Evolutionary conservation across 2,329 filamentous ascomycete species (phyloP).

Genomic region (Biscogniauxia marginata): DNA sequence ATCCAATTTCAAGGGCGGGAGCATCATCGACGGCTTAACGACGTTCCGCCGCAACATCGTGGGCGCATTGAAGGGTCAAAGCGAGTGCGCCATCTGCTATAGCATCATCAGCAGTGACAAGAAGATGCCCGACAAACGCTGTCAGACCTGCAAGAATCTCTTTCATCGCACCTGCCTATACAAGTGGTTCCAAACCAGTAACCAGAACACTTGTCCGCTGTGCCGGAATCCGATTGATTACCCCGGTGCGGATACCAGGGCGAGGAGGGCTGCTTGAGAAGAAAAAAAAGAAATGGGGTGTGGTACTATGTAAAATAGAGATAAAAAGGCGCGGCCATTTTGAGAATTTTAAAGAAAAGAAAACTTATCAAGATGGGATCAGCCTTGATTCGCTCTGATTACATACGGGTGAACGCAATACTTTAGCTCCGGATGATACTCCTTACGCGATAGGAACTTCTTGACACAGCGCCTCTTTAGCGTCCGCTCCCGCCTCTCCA

Average conservation of each 20-base stretch:
- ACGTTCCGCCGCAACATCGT: constrained; percentile 86
- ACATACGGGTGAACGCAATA: no score
- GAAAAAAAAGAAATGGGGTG: not conserved
- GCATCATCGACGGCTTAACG: constrained; percentile 80
- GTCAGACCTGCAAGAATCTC: constrained; percentile 86
- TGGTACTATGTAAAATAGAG: not conserved
- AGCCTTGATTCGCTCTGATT: no score
- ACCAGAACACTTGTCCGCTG: constrained; percentile 85
- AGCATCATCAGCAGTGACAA: constrained; percentile 87
- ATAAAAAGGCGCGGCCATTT: not conserved
- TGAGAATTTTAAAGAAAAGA: no score
- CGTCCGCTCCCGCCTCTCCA: no score
- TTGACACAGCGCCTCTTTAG: no score
- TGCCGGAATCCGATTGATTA: constrained; percentile 85
- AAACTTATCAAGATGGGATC: no score
- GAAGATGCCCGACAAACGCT: constrained; percentile 87
- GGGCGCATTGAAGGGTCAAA: constrained; percentile 86
- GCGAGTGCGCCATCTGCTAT: constrained; percentile 96
- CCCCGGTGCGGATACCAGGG: constrained; percentile 30
- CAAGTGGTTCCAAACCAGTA: constrained; percentile 96
- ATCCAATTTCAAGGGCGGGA: constrained; percentile 60
- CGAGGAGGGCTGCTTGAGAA: constrained; percentile 19
- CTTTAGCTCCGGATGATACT: no score
- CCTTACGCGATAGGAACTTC: no score
- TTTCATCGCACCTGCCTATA: constrained; percentile 91